Base-by-base conservation (phyloP, 2,329 filamentous ascomycete species). In the Bimuria novae-zelandiae region DNA sequence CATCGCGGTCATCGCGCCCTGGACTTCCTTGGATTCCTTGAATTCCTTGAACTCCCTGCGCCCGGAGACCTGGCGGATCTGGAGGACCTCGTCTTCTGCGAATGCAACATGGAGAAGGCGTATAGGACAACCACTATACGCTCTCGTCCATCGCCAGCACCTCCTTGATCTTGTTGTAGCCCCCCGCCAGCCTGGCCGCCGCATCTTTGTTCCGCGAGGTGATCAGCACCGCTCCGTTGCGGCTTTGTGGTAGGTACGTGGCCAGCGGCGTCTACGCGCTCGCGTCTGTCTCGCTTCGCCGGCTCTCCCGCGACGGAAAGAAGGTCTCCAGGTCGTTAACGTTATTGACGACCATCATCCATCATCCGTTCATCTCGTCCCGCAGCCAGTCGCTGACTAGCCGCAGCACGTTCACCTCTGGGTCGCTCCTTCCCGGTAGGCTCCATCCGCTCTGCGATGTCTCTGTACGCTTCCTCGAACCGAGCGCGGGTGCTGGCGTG, bases 401-500 rank as follows among this genome's bases (percentile, higher is more conserved):
- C n/a, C n/a, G n/a, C n/a, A n/a, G n/a, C n/a, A n/a, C n/a, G n/a
- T n/a, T 35, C 16, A 35, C 51, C 33, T 55, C 50, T 14, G 55
- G 52, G 39, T 62, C 40, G 7, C 51, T 35, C 21, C 54, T 44
- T 3, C 54, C 49, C 17, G 54, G 39, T 17, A 61, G n/a, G 30
- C 30, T 54, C 27, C 12, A 61, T 32, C 25, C 14, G 10, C 17
- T 58, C 48, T 22, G 60, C 57, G 21, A 63, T 58, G 30, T 51
- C 50, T 45, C 49, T 4, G 33, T 55, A 58, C 16, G 39, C 51
- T 47, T 60, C 25, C 39, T 63, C 48, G 40, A 63, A 54, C 22
- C 60, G 52, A 3, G 59, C 52, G 23, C 36, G 21, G 40, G 48
- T 60, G 47, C 60, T 54, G 3, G 67, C 68, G 45, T 65, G 51